phyloP scores from a whole-genome alignment of 2,329 filamentous ascomycete species.

The Xylariaceae sp. region DNA sequence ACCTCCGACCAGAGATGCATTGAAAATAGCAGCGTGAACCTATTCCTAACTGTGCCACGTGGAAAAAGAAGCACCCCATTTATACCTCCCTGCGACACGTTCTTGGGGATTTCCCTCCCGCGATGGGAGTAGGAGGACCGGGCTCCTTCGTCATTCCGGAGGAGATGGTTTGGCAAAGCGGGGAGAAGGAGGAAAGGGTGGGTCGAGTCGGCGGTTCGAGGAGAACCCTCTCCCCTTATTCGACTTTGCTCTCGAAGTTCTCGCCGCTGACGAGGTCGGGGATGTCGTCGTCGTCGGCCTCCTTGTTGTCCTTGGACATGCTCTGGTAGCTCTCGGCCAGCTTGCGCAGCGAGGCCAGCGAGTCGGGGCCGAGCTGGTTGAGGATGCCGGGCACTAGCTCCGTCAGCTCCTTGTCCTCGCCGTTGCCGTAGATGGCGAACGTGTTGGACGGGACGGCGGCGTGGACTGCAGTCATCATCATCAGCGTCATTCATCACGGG shows the following conservation, averaged over 20 bases:
- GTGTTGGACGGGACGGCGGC: slow-evolving; percentile 96
- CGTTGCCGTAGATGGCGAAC: slow-evolving; percentile 98
- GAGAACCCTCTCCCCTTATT: too few species aligned
- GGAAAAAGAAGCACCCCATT: too few species aligned
- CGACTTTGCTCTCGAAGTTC: slow-evolving; percentile 97
- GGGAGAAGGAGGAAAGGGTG: slow-evolving; percentile 1
- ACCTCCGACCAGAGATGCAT: slow-evolving; percentile 4
- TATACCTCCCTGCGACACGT: too few species aligned
- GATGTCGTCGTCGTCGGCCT: slow-evolving; percentile 84
- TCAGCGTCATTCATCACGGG: too few species aligned
- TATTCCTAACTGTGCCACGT: too few species aligned
- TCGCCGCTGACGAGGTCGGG: slow-evolving; percentile 94
- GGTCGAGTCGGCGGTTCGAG: too few species aligned
- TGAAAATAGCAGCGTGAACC: too few species aligned
- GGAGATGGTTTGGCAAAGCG: too few species aligned
- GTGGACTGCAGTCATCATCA: slow-evolving; percentile 76
- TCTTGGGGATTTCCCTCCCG: too few species aligned
- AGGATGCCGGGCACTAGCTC: slow-evolving; percentile 99
- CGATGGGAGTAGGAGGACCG: too few species aligned
- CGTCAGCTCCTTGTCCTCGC: slow-evolving; percentile 99
- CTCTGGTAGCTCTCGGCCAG: slow-evolving; percentile 99
- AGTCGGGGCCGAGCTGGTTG: slow-evolving; percentile 98
- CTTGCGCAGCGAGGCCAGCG: slow-evolving; percentile 93
- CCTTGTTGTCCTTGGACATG: slow-evolving; percentile 88
- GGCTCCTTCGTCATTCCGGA: too few species aligned